Conservation (phyloP, 2,329 filamentous ascomycete genomes). For the Fusarium brachygibbosum region DNA sequence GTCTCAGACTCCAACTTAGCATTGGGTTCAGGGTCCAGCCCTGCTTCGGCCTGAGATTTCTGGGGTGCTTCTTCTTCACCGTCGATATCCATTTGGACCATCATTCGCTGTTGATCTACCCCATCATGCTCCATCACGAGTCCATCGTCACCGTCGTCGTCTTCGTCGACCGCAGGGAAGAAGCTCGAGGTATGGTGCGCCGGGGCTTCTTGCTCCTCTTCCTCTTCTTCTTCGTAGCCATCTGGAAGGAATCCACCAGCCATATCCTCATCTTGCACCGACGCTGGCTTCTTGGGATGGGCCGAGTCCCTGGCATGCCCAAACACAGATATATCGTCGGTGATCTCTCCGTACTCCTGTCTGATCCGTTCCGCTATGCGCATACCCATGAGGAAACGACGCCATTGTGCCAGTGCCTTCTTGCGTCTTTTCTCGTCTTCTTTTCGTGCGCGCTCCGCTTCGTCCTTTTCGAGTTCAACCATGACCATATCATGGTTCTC, state of each 20-base stretch:
- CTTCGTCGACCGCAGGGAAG: slow-evolving; percentile 63
- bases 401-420: slow-evolving; percentile 81
- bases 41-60: background rate
- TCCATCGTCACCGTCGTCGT: slow-evolving; percentile 55
- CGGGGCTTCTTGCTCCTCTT: slow-evolving; percentile 53
- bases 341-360: slow-evolving; percentile 78
- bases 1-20: background rate
- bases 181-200: slow-evolving; percentile 59
- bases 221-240: slow-evolving; percentile 65
- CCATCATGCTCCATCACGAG: slow-evolving; percentile 53
- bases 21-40: background rate
- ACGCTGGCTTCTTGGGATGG: slow-evolving; percentile 36
- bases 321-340: slow-evolving; percentile 66
- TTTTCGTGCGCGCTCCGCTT: slow-evolving; percentile 79
- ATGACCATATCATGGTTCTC: slow-evolving; percentile 82
- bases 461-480: slow-evolving; percentile 83
- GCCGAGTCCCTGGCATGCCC: slow-evolving; percentile 60
- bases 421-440: slow-evolving; percentile 88
- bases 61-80: background rate
- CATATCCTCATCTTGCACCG: slow-evolving; percentile 62
- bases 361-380: slow-evolving; percentile 83
- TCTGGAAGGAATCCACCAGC: slow-evolving; percentile 73
- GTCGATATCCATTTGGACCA: slow-evolving; percentile 1
- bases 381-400: slow-evolving; percentile 87
- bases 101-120: background rate